Evolutionary conservation across 805 yeast species (phyloP).

Genomic region (Candida ficus): DNA sequence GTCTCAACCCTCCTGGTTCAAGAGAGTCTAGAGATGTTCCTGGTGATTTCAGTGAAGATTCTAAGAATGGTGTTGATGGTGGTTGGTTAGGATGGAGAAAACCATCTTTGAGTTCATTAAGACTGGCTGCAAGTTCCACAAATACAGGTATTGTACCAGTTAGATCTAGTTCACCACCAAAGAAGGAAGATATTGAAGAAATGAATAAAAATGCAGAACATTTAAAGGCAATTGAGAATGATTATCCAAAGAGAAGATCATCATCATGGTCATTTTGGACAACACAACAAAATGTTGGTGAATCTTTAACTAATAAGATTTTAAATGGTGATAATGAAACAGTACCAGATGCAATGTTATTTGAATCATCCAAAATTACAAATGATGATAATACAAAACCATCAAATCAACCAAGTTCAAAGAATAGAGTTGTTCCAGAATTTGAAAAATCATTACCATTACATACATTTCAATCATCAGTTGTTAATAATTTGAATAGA

Average conservation of each 20-base stretch:
- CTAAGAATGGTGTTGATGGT: not conserved
- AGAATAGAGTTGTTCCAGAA: slow-evolving; percentile 24
- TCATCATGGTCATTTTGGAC: slow-evolving; percentile 27
- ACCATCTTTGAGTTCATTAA: slow-evolving; percentile 20
- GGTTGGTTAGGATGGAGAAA: slow-evolving; percentile 23
- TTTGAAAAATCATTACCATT: slow-evolving; percentile 23
- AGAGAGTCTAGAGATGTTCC: not conserved
- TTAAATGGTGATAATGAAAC: slow-evolving; percentile 7
- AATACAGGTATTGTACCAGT: slow-evolving; percentile 20
- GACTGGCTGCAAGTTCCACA: slow-evolving; percentile 13
- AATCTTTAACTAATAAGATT: slow-evolving; percentile 15
- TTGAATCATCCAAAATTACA: slow-evolving; percentile 14
- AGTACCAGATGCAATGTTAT: slow-evolving; percentile 22
- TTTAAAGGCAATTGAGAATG: slow-evolving; percentile 3
- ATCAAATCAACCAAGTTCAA: slow-evolving; percentile 2
- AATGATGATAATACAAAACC: slow-evolving; percentile 3
- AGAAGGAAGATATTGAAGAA: slow-evolving; percentile 2
- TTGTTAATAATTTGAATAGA: slow-evolving; percentile 20
- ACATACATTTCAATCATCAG: slow-evolving; percentile 12
- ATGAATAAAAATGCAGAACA: not conserved
- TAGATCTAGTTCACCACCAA: not conserved
- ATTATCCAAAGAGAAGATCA: slow-evolving; percentile 2
- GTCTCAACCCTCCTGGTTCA: not conserved
- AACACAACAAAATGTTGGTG: slow-evolving; percentile 3
- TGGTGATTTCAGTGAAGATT: not conserved